Conservation (phyloP, 2,329 filamentous ascomycete genomes). For the Alternaria sp. region DNA sequence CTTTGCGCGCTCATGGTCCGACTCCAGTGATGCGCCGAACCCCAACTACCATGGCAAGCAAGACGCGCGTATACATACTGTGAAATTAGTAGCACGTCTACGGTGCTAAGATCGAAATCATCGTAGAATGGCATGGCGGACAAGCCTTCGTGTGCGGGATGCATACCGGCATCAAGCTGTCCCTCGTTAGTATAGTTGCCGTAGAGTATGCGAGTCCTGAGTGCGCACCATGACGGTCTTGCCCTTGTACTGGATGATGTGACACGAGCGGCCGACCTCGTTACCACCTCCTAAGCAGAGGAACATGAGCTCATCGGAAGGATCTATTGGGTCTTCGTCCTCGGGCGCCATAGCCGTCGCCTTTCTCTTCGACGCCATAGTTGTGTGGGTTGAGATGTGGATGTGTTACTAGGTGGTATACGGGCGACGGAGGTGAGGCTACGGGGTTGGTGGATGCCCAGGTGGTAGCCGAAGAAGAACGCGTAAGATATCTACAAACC, state of each 20-base stretch:
- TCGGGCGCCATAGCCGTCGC: constrained; percentile 76
- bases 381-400: background rate
- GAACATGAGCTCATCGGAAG: constrained; percentile 92
- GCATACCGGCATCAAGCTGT: constrained; percentile 94
- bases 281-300: constrained; percentile 93
- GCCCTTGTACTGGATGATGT: constrained; percentile 98
- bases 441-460: background rate
- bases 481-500: constrained; percentile 1
- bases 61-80: constrained; percentile 74
- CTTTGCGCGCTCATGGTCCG: constrained; percentile 27
- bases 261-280: constrained; percentile 95
- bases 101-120: constrained; percentile 95
- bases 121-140: constrained; percentile 96
- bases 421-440: background rate
- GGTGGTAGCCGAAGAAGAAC: background rate
- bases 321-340: constrained; percentile 86
- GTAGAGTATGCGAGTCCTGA: background rate
- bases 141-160: constrained; percentile 93
- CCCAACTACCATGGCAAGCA: constrained; percentile 23
- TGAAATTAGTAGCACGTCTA: constrained; percentile 96
- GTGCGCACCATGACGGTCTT: constrained; percentile 93
- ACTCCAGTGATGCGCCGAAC: constrained; percentile 43
- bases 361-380: constrained; percentile 94
- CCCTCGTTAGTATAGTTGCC: constrained; percentile 27
- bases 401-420: background rate